Evolutionary conservation across 164 flowering plant species (phyloP).

Genomic region (Vitis rupestris): DNA sequence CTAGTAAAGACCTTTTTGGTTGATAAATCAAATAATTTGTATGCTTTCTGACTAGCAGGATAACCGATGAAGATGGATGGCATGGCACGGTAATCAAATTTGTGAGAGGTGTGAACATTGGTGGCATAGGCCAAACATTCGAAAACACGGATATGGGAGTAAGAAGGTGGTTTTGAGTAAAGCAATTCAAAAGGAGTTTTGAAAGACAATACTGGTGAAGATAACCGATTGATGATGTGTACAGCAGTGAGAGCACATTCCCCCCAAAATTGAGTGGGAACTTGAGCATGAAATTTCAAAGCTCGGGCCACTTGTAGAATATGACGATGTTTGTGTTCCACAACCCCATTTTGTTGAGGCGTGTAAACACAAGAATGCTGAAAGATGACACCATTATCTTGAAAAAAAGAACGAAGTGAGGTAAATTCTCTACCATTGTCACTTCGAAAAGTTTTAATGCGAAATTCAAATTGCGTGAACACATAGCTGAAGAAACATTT

Average conservation of each 20-base stretch:
- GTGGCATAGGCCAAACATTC: too few relatives aligned
- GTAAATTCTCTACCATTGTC: slow-evolving; percentile 1
- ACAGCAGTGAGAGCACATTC: neutral
- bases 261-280: neutral
- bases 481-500: neutral
- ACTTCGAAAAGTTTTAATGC: neutral
- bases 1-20: slow-evolving; percentile 6
- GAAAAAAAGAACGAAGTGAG: slow-evolving; percentile 1
- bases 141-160: too few relatives aligned
- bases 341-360: neutral
- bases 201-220: neutral
- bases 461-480: neutral
- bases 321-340: slow-evolving; percentile 2
- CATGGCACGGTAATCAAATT: neutral
- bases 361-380: neutral
- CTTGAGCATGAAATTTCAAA: slow-evolving; percentile 6
- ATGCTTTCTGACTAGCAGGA: neutral
- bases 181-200: slow-evolving; percentile 2
- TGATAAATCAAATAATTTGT: slow-evolving; percentile 7
- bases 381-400: slow-evolving; percentile 7
- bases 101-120: neutral
- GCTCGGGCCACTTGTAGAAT: neutral
- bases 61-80: slow-evolving; percentile 1
- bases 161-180: neutral
- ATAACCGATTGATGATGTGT: neutral